Base-by-base conservation (phyloP, 331 rosid genomes). In the Pyracantha coccinea region DNA sequence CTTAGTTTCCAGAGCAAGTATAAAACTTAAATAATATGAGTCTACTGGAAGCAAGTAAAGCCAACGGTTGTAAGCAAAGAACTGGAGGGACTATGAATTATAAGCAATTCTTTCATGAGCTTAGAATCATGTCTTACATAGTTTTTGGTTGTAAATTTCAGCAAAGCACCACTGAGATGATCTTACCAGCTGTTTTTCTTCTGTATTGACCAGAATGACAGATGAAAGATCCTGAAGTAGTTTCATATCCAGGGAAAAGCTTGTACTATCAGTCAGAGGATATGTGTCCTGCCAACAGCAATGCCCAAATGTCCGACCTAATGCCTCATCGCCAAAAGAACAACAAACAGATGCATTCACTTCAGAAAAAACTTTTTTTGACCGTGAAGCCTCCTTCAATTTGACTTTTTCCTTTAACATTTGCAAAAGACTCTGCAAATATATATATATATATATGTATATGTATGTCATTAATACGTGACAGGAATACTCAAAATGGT, bases 201-300 rank as follows among this genome's bases (percentile, higher is more conserved):
- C 69, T 7, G 32, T 74, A 79, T 93, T 88, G 35, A 79, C 84
- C 86, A 83, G 78, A 81, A 79, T 83, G 68, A 83, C 68, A 57
- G 88, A 85, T 58, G 93, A 82, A 13, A 94, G 88, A 75, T 87
- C 83, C 78, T 79, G 82, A 27, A 94, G 87, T 63, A 92, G 75
- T 82, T 78, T 81, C 93, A 92, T 83, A 83, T 94, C 99, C 75
- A 79, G 84, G 77, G 80, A 83, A 65, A 91, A 74, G 82, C 99
- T 90, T 44, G 89, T 60, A 62, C 70, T 76, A 71, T 94, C 96
- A 62, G 83, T 79, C 2, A 90, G 81, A 64, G 87, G 87, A 76
- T 84, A 83, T 0, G 89, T 84, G 23, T 87, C 92, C 88, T 68
- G 86, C 95, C 91, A 88, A 44, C 80, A 81, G 67, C 84, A 80